Evolutionary conservation across 176 grass and related monocot species (phyloP), one percentile per base, ranked within the genome.

Genomic region (Chloris gayana): DNA sequence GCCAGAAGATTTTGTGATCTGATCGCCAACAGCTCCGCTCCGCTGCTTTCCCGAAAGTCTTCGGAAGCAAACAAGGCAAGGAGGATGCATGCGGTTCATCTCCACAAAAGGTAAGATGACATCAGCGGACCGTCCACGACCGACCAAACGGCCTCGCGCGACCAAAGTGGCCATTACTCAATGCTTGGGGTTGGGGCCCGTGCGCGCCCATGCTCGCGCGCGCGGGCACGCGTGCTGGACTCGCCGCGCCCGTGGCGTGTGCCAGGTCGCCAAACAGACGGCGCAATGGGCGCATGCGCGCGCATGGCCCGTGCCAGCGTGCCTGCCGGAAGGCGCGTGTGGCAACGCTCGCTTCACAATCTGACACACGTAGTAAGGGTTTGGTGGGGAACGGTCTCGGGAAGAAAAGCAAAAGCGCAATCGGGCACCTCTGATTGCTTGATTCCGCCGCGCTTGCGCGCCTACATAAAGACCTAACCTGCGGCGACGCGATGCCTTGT

Each of bases 11-110:
- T 79, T 70, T 68, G 74, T 83, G 74, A 32, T 12, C 35, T 63
- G 59, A 13, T 26, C 30, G 46, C 21, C 46, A 18, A 37, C 74
- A 9, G 53, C 35, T 51, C 26, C 31, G 17, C 57, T 26, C 79
- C 85, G 72, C 64, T 82, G 78, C 54, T 86, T 80, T 70, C 76
- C 79, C 11, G 13, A 15, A 35, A 61, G 8, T 35, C n/a, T 31
- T 7, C 29, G 0, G 54, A 18, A 72, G 38, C 19, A 37, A 67
- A 9, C 76, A 19, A 79, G 76, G 44, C 44, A 37, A 66, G 32
- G 54, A 67, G 54, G 21, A 51, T 35, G 45, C 63, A 15, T 25
- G 31, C 19, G 30, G 13, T 6, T 32, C 30, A 34, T 67, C 44
- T 3, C 44, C 22, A 68, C 74, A 73, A 27, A 58, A 31, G 49